Evolutionary conservation across 169 alveolate species (phyloP).

Genomic region (Eimeria acervulina): DNA sequence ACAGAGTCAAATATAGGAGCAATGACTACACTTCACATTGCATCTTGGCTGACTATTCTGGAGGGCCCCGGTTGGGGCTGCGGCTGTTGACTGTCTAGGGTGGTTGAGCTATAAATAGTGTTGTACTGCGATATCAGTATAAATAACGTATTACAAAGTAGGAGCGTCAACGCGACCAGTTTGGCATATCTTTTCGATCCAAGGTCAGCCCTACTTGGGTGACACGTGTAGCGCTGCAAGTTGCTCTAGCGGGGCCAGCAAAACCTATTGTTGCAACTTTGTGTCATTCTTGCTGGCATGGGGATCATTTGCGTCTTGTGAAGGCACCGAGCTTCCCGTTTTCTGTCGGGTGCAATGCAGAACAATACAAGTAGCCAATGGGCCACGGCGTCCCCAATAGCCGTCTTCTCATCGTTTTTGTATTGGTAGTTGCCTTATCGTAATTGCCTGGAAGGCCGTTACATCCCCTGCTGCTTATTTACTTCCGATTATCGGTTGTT

Average conservation of each 20-base stretch:
- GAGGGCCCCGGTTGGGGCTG: conserved; percentile 53
- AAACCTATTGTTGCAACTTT: neutral
- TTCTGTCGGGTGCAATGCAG: neutral
- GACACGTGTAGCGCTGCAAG: neutral
- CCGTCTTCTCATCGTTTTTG: neutral
- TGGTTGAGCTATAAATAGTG: neutral
- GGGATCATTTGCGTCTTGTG: neutral
- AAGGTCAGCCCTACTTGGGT: neutral
- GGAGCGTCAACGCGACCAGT: neutral
- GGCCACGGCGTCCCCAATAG: neutral
- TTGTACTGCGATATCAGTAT: neutral
- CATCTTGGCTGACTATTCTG: neutral
- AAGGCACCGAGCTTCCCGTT: neutral
- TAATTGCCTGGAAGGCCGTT: neutral
- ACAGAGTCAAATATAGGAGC: neutral
- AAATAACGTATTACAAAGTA: neutral
- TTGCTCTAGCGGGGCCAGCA: neutral
- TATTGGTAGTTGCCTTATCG: neutral
- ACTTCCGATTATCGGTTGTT: neutral
- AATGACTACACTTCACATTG: neutral
- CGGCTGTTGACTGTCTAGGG: neutral
- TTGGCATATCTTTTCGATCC: neutral
- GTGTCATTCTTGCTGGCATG: neutral
- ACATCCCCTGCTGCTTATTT: neutral
- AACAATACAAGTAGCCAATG: neutral